Evolutionary conservation across 2,329 filamentous ascomycete genomes (phyloP), one percentile per base, ranked within the genome.

Genomic region (Phaeosphaeria sp.): DNA sequence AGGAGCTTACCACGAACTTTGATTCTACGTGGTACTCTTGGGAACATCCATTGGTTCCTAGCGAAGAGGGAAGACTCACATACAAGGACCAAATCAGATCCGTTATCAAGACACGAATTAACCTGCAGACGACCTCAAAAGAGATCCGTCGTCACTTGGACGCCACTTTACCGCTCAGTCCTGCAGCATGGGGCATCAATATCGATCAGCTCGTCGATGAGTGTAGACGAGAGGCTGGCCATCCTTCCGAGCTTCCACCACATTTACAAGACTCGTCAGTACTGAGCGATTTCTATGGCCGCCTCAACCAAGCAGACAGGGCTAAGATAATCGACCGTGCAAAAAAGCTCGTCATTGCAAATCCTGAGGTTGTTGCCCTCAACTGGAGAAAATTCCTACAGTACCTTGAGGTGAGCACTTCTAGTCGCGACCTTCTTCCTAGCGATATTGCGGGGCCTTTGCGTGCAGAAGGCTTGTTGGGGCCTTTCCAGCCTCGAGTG

Each of bases 361-460:
- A 73, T 55, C 46, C 50, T 17, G 54, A 42, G 6, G 59, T 58
- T 39, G 52, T 72, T 5, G 20, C 56, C 2, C 42, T 64, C 17
- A 22, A 54, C 15, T 65, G 58, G 30, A 25, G 23, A 4, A 17
- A 46, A 15, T 58, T 73, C 25, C 58, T 68, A 6, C 6, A 46
- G 3, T 33, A 52, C 21, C 21, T 74, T n/a, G 64, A 66, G n/a
- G 55, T 73, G 21, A 49, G 54, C 47, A 42, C 52, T 13, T 25
- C n/a, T 25, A 50, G 49, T 51, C 64, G 27, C 46, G 55, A 59
- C 22, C 20, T 72, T 44, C 59, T 73, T 18, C 66, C 70, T 13
- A 66, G 71, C 50, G 70, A 73, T 36, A 66, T 73, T 2, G 56
- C 71, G 41, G 41, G 64, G 11, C 55, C 64, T 21, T 56, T 74